Base-by-base conservation (phyloP, 164 flowering plant genomes). In the Hamamelis virginiana region DNA sequence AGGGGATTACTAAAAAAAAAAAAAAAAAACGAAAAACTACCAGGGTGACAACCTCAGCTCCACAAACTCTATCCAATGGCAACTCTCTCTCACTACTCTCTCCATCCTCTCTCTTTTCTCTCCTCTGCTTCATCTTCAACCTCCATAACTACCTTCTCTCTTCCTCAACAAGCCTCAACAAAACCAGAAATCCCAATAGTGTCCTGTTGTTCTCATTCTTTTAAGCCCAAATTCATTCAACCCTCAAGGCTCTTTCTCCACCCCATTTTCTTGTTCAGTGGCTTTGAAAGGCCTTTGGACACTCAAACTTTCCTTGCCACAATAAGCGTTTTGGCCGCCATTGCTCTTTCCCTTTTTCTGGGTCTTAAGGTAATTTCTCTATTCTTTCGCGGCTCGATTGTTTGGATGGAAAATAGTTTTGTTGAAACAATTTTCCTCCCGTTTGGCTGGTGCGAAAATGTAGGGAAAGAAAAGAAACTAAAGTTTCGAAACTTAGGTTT, bases 291-390 rank as follows among this genome's bases (percentile, higher is more conserved):
- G 44, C 80, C 93, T 41, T 53, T 87, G 16, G 92, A 94, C 55
- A 90, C 97, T 19, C 98, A 90, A 71, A 83, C 90, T 1, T 76
- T 88, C 23, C 77, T 94, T 45, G 89, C 77, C 64, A 85, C 91
- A 25, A 53, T 85, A 72, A 94, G 96, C 62, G 92, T 94, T 51
- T 68, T 90, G 69, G 90, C 65, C 23, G 95, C 97, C 80, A 89
- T 91, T 77, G 81, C 91, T 19, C 91, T 94, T 53, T 94, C 98
- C 23, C 91, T 94, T 47, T 80, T 84, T 77, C 83, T 91, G 45
- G 97, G 97, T 19, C 81, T 94, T 70, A 91, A 91, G 92, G 97
- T 89, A 66, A 10, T 11, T 33, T 58, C 9, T 28, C 25, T 28
- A 3, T 12, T 0, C 6, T 56, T 64, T 47, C 16, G 1, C 43